Percentiles rank a stretch among this genome's conserved stretches.
Conservation (phyloP, 1,284 basidiomycete genomes). For the Crucibulum cyathiforme region DNA sequence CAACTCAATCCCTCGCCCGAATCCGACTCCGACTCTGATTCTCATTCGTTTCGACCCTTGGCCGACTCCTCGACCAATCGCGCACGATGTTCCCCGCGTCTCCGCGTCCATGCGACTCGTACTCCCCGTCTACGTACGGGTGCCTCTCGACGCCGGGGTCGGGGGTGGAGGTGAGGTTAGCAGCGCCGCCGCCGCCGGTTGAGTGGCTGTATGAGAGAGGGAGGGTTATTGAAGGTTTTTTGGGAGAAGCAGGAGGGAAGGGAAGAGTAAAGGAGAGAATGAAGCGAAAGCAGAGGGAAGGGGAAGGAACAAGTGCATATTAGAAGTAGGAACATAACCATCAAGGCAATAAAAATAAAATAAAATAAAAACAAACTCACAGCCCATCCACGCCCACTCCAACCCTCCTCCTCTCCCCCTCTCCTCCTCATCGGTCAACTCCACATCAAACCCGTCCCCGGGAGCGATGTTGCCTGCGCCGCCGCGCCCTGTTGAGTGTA, state of each 20-base stretch:
- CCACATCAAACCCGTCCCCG: constrained; percentile 31
- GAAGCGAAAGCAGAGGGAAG: background rate
- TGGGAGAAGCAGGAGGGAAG: background rate
- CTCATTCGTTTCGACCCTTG: too few relatives aligned
- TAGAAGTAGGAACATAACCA: background rate
- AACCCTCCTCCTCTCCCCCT: constrained; percentile 45
- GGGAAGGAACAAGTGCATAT: background rate
- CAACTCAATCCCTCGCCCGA: too few relatives aligned
- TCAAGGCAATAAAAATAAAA: constrained; percentile 7
- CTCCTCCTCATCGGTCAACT: constrained; percentile 47
- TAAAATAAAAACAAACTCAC: too few relatives aligned
- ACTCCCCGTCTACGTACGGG: constrained; percentile 27
- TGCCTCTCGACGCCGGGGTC: constrained; percentile 47
- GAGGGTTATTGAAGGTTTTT: background rate
- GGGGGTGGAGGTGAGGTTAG: constrained; percentile 56
- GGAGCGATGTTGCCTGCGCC: constrained; percentile 68
- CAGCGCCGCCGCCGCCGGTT: constrained; percentile 72
- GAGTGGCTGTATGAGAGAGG: constrained; percentile 54
- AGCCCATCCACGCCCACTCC: constrained; percentile 39
- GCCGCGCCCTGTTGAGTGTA: constrained; percentile 68
- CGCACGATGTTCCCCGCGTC: constrained; percentile 70
- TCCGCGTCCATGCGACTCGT: constrained; percentile 69
- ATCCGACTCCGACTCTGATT: too few relatives aligned
- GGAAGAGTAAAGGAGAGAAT: background rate
- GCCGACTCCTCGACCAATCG: too few relatives aligned